Base-by-base conservation (phyloP, 768 basidiomycete genomes). In the Termitomyces sp. region DNA sequence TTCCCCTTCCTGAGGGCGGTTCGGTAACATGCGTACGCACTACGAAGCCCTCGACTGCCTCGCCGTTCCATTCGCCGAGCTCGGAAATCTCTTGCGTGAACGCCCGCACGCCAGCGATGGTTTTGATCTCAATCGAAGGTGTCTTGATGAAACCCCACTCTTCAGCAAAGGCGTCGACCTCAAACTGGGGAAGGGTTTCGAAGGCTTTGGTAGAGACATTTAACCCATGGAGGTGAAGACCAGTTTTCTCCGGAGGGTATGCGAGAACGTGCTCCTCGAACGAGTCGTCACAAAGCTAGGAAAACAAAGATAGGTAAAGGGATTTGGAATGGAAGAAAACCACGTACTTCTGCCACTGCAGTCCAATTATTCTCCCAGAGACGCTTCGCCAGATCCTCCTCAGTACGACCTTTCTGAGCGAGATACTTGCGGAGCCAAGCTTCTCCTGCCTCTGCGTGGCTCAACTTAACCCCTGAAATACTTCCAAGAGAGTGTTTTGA, bases 181-280 rank as follows among this genome's bases (percentile, higher is more conserved):
- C 70, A 7, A 74, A 69, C 1, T 88, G 85, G 0, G 89, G 78
- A 55, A 88, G 81, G 0, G 95, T 96, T 33, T 74, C 70, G 71
- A 98, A 95, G 2, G 72, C 76, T 55, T 79, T 80, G 4, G 83
- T 75, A 61, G 83, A 85, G 54, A 79, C 73, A 68, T 98, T 98
- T 51, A 98, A 76, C 2, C 96, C 96, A 74, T 98, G 97, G 0
- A 98, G 81, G 66, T 98, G 93, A 0, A 98, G 83, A 4, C 95
- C 96, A 0, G 93, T 91, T 59, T 85, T 84, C 20, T 96, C 87
- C 4, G 84, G 79, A 0, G 92, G 75, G 68, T 94, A 96, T 0
- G 84, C 77, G 0, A 99, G 81, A 56, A 98, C 96, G 67, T 99
- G 97, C 69, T 98, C 96, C 67, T 99, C 96, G 70, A 98, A 98